These are phyloP conservation scores for Tolypocladium cylindrosporum DNA, from an alignment of 2,329 filamentous ascomycete genomes.

Conservation along the genomic window DNA sequence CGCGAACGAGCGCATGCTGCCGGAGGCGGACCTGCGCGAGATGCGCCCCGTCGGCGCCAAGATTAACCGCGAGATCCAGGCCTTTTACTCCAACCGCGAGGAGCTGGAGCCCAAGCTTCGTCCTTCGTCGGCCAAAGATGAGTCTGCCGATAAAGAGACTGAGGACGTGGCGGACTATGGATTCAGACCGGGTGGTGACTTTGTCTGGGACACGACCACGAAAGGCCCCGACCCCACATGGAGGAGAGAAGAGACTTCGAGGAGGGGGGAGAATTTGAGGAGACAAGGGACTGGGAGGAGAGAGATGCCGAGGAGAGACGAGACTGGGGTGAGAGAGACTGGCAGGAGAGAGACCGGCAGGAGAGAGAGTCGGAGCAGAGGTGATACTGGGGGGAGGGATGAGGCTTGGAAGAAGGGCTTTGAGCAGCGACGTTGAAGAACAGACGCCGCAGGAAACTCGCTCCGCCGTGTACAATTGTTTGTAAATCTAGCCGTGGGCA, in stretches of 20 bases:
- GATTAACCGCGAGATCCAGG: conserved; percentile 26
- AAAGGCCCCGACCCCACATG: conserved; percentile 2
- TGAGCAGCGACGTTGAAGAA: neutral
- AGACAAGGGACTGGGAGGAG: neutral
- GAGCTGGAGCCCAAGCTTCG: conserved; percentile 21
- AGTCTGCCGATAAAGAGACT: conserved; percentile 9
- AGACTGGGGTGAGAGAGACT: neutral
- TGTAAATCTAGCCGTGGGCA: neutral
- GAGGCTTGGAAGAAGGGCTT: neutral
- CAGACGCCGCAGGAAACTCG: neutral
- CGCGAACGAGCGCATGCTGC: conserved; percentile 27
- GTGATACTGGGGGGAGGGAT: neutral
- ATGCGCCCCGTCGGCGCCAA: conserved; percentile 22
- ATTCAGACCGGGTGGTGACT: conserved; percentile 10
- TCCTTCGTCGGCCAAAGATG: neutral
- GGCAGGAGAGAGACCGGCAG: too few species aligned
- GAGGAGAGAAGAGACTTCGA: neutral
- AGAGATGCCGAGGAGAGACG: neutral
- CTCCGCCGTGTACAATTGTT: neutral
- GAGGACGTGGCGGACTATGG: conserved; percentile 5
- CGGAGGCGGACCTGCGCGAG: conserved; percentile 19
- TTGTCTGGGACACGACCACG: conserved; percentile 22
- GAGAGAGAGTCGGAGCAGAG: neutral
- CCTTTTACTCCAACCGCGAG: conserved; percentile 24
- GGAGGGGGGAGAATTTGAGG: neutral